These are phyloP conservation scores for Agaricus sinodeliciosus DNA, from an alignment of 768 basidiomycete species.

Conservation along the genomic window DNA sequence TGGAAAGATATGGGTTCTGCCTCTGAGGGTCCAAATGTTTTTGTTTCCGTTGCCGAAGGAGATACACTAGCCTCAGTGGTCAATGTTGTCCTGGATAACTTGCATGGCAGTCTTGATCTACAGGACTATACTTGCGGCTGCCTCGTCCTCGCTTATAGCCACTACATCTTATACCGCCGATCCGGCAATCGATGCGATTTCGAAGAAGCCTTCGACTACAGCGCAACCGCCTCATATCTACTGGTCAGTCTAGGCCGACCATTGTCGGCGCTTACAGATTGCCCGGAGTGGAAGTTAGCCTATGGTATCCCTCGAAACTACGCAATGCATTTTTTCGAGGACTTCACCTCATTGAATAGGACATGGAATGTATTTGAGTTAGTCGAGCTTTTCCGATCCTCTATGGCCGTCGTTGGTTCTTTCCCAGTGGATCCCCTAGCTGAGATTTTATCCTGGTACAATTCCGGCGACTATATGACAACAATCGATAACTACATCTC, in stretches of 20 bases:
- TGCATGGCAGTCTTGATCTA: not conserved
- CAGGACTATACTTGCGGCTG: not conserved
- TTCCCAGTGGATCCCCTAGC: not conserved
- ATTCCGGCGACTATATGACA: not conserved
- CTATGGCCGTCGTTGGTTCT: not conserved
- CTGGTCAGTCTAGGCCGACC: not conserved
- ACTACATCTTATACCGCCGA: not conserved
- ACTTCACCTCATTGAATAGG: not conserved
- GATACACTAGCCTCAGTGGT: not conserved
- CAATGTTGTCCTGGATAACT: not conserved
- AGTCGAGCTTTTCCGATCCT: not conserved
- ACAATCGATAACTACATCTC: not conserved
- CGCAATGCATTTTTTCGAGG: not conserved
- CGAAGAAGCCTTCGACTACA: not conserved
- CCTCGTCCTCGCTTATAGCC: not conserved
- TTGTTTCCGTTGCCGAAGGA: not conserved
- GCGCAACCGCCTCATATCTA: not conserved
- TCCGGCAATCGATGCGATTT: not conserved
- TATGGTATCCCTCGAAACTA: not conserved
- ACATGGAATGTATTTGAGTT: not conserved
- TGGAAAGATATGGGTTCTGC: not conserved
- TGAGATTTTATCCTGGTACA: not conserved
- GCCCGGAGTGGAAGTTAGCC: not conserved
- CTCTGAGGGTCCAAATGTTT: not conserved
- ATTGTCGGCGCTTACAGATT: not conserved